Percentiles rank a stretch among this genome's conserved stretches.
Evolutionary conservation across 805 yeast genomes (phyloP).

Genomic region (Pichia exigua): DNA sequence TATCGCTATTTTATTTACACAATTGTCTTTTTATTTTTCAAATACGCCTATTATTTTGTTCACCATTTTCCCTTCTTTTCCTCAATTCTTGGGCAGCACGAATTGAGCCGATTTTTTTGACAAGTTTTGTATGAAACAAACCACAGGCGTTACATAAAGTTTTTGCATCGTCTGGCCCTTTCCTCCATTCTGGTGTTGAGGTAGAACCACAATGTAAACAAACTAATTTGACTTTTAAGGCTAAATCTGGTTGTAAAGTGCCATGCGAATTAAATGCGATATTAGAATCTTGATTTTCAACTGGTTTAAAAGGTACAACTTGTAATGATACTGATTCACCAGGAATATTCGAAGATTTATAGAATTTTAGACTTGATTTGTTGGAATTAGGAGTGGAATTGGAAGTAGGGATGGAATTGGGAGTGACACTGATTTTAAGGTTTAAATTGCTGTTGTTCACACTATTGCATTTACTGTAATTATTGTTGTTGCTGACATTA

Average conservation of each 20-base stretch:
- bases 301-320: conserved; percentile 27
- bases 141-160: conserved; percentile 94
- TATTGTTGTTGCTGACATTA: not conserved
- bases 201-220: conserved; percentile 69
- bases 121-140: conserved; percentile 56
- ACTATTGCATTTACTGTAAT: not conserved
- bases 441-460: no score
- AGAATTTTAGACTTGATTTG: not conserved
- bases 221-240: conserved; percentile 23
- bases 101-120: conserved; percentile 38
- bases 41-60: conserved; percentile 24
- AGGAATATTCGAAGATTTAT: conserved; percentile 1
- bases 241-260: conserved; percentile 29
- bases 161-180: conserved; percentile 78
- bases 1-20: not conserved
- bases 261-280: conserved; percentile 26
- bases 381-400: not conserved
- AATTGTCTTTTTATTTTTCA: not conserved
- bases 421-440: no score
- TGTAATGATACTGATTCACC: conserved; percentile 25
- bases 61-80: conserved; percentile 24
- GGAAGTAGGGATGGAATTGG: not conserved
- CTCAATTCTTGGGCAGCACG: conserved; percentile 33
- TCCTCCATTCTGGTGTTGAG: conserved; percentile 88
- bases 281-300: not conserved